phyloP scores from a whole-genome alignment of 2,329 filamentous ascomycete genomes.

The Hymenoscyphus repandus region DNA sequence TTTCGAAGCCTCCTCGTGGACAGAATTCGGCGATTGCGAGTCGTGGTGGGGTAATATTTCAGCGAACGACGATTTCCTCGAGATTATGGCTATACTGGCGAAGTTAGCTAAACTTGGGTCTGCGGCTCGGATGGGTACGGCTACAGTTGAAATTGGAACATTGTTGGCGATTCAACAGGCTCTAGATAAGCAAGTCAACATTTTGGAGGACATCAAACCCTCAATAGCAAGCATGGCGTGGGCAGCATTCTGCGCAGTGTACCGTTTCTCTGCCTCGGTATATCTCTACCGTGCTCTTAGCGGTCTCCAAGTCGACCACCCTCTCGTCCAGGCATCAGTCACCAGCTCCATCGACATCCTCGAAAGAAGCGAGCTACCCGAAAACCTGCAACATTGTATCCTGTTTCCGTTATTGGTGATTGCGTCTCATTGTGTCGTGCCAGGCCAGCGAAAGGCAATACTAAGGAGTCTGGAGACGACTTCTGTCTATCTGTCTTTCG shows the following conservation, averaged over 20 bases:
- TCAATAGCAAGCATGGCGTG: conserved; percentile 29
- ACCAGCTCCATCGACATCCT: conserved; percentile 34
- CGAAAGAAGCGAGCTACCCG: conserved; percentile 32
- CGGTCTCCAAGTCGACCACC: conserved; percentile 34
- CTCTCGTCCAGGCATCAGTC: conserved; percentile 37
- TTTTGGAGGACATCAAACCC: conserved; percentile 11
- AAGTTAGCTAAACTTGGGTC: conserved; percentile 33
- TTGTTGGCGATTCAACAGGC: conserved; percentile 23
- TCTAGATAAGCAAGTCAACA: conserved; percentile 23
- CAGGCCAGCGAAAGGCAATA: conserved; percentile 27
- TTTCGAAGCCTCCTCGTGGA: conserved; percentile 36
- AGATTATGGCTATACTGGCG: conserved; percentile 30
- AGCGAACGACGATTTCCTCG: conserved; percentile 29
- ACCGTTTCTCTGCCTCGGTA: conserved; percentile 33
- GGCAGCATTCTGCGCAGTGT: conserved; percentile 35
- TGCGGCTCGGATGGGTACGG: conserved; percentile 22
- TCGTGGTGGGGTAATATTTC: conserved; percentile 38
- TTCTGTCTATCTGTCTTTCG: conserved; percentile 23
- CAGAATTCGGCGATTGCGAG: conserved; percentile 35
- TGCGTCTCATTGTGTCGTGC: conserved; percentile 32
- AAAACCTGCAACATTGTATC: conserved; percentile 36
- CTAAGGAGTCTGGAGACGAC: conserved; percentile 22
- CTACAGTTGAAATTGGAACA: conserved; percentile 22
- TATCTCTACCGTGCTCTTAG: conserved; percentile 40
- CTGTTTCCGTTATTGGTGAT: conserved; percentile 36